Conservation (phyloP, 495 filamentous ascomycete species). For the Trichoderma reesei region DNA sequence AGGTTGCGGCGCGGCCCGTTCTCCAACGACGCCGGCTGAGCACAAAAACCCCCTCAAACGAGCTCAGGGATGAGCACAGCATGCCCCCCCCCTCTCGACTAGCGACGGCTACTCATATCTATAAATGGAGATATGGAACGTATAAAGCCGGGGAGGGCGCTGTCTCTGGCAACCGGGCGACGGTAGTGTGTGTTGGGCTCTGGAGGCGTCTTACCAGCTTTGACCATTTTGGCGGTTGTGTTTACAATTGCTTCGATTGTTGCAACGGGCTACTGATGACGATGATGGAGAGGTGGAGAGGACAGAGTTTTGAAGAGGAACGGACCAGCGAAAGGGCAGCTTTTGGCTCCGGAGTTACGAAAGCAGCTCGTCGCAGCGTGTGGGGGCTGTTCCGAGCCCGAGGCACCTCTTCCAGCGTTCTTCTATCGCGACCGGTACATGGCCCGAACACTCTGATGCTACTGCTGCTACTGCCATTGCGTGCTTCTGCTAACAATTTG, state of each 20-base stretch:
- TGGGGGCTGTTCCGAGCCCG: not conserved
- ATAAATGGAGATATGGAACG: too few species aligned
- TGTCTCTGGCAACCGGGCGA: not conserved
- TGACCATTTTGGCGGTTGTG: constrained; percentile 66
- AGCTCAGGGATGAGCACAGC: constrained; percentile 10
- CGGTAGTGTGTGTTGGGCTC: not conserved
- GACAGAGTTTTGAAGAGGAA: not conserved
- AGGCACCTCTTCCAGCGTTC: not conserved
- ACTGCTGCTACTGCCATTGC: too few species aligned
- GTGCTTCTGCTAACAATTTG: too few species aligned
- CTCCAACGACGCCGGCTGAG: not conserved
- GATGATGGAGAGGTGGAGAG: constrained; percentile 7
- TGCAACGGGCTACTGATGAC: not conserved
- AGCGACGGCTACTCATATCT: not conserved
- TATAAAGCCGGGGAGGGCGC: not conserved
- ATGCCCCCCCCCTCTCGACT: constrained; percentile 8
- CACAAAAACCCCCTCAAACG: constrained; percentile 17
- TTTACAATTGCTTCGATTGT: constrained; percentile 11
- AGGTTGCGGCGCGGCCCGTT: constrained; percentile 1
- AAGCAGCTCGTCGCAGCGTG: not conserved
- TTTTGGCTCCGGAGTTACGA: constrained; percentile 3
- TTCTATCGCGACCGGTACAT: not conserved
- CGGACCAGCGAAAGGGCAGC: not conserved
- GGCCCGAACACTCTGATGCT: too few species aligned
- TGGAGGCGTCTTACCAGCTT: constrained; percentile 66